These are phyloP conservation scores for Saturnispora halmiae DNA, from an alignment of 805 yeast genomes.

Conservation along the genomic window DNA sequence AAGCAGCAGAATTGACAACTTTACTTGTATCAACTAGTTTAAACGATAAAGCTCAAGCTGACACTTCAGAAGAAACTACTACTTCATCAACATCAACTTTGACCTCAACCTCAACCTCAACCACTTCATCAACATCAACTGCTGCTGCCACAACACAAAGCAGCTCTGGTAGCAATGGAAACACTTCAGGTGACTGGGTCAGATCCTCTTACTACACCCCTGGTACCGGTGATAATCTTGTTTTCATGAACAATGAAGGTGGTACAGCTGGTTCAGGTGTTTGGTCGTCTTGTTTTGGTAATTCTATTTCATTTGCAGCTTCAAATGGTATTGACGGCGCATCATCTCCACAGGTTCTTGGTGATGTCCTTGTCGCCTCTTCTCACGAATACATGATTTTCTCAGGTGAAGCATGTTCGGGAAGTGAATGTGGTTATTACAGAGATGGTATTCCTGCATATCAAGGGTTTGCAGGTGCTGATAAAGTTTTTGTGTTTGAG, in stretches of 20 bases:
- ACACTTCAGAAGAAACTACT: slow-evolving; percentile 18
- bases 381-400: slow-evolving; percentile 77
- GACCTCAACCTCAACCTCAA: slow-evolving; percentile 24
- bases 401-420: slow-evolving; percentile 56
- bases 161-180: slow-evolving; percentile 14
- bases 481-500: slow-evolving; percentile 86
- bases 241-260: slow-evolving; percentile 83
- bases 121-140: slow-evolving; percentile 17
- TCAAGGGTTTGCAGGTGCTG: slow-evolving; percentile 83
- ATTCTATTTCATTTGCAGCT: slow-evolving; percentile 79
- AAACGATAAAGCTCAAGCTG: slow-evolving; percentile 1
- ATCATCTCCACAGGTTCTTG: slow-evolving; percentile 55
- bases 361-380: slow-evolving; percentile 60
- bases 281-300: slow-evolving; percentile 82
- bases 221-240: slow-evolving; percentile 61
- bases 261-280: slow-evolving; percentile 79
- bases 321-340: slow-evolving; percentile 72
- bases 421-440: slow-evolving; percentile 72
- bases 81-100: slow-evolving; percentile 30
- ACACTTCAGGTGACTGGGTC: slow-evolving; percentile 48
- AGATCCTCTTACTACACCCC: slow-evolving; percentile 61
- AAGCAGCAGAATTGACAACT: slow-evolving; percentile 21
- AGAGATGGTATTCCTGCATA: slow-evolving; percentile 83
- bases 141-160: slow-evolving; percentile 22
- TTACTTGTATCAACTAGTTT: slow-evolving; percentile 18